Conservation (phyloP, 169 alveolate species). For the Cryptosporidium meleagridis region DNA sequence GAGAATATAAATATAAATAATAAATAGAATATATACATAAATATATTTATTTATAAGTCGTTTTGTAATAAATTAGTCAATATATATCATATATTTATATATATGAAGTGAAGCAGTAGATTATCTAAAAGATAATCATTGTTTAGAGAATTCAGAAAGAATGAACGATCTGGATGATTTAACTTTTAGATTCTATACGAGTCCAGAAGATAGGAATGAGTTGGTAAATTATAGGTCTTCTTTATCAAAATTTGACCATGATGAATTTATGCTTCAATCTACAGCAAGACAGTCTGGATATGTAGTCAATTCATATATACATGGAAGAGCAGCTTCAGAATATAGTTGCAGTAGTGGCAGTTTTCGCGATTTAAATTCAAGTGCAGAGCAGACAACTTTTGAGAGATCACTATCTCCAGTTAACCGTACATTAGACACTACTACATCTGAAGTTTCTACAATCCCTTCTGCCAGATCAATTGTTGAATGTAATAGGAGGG, state of each 20-base stretch:
- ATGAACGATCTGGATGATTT: conserved; percentile 70
- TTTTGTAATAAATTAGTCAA: too few relatives aligned
- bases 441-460: conserved; percentile 69
- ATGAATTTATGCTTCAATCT: conserved; percentile 50
- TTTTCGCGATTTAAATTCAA: conserved; percentile 28
- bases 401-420: conserved; percentile 50
- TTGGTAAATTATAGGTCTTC: conserved; percentile 37
- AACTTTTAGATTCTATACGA: conserved; percentile 65
- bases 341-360: conserved; percentile 72
- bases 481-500: conserved; percentile 52
- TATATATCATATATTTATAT: neutral
- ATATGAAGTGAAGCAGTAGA: neutral
- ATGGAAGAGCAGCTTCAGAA: conserved; percentile 75
- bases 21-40: neutral
- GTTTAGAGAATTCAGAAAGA: neutral
- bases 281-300: conserved; percentile 58
- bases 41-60: too few relatives aligned
- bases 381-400: conserved; percentile 26
- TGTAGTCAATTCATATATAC: conserved; percentile 50
- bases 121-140: neutral
- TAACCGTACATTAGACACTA: conserved; percentile 24
- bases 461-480: conserved; percentile 68
- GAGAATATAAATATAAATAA: neutral
- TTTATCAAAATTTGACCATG: conserved; percentile 23
- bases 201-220: conserved; percentile 49